Base-by-base conservation (phyloP, 257 asterid species). In the Scutellaria galericulata region DNA sequence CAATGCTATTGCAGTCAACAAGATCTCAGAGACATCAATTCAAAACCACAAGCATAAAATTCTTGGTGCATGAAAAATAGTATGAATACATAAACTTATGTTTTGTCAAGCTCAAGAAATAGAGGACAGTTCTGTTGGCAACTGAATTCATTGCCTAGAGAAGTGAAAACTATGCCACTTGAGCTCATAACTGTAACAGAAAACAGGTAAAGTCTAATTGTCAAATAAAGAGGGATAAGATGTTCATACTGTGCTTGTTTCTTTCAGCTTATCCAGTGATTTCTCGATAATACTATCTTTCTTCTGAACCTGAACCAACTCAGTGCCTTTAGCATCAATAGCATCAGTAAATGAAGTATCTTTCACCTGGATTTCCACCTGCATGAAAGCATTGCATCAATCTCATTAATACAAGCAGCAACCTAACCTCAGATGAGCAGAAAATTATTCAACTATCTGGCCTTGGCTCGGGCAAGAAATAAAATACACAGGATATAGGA, bases 191-290 rank as follows among this genome's bases (percentile, higher is more conserved):
- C 35, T 55, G 50, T 24, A 35, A 62, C 65, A 40, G n/a, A 66
- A 55, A 59, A 66, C 35, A 63, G n/a, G 65, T 12, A 58, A 42
- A 55, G 40, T 66, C 15, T 22, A 42, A 67, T 53, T 18, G 74
- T 66, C 68, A 35, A 37, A 84, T 62, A 62, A 22, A 72, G 46
- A 78, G 70, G 68, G 51, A 48, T 60, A 71, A 59, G 70, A 59
- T 46, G 67, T 65, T 44, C 85, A 53, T 85, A 94, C 98, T 80
- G 92, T 92, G 88, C 94, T 87, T 13, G 99, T 87, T 82, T 88
- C 96, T 82, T 85, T 92, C 84, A 95, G 86, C 83, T 92, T 90
- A 60, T 92, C 96, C 83, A 92, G 77, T 45, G 98, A 92, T 83
- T 88, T 92, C 75, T 72, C 94, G 58, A 95, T 80, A 50, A 95